phyloP scores from a whole-genome alignment of 768 basidiomycete species.

The Leucosporidium scottii region DNA sequence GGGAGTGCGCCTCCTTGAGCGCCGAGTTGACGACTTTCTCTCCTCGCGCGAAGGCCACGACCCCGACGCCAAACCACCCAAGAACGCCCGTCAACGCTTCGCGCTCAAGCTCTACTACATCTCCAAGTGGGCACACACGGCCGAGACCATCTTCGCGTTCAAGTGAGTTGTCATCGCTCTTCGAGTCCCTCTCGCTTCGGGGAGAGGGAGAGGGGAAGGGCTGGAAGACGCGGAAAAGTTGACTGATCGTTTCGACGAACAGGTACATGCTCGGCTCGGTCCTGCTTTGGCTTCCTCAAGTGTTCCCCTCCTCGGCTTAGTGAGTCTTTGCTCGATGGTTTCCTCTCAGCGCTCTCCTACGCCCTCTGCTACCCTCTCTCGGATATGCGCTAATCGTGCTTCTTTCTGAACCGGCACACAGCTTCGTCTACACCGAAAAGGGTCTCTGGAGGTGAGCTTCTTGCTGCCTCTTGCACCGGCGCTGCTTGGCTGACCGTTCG shows the following conservation, averaged over 20 bases:
- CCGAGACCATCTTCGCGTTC: slow-evolving; percentile 47
- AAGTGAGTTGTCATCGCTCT: slow-evolving; percentile 51
- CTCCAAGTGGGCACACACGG: slow-evolving; percentile 6
- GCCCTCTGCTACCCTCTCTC: too few species aligned
- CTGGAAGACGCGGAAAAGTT: too few species aligned
- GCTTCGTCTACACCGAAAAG: slow-evolving; percentile 17
- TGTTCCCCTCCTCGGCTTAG: slow-evolving; percentile 46
- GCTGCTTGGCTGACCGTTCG: too few species aligned
- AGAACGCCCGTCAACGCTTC: slow-evolving; percentile 16
- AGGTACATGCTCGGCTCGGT: slow-evolving; percentile 39
- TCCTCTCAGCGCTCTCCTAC: too few species aligned
- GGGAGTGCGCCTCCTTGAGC: background rate
- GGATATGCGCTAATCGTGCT: too few species aligned
- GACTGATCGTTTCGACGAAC: too few species aligned
- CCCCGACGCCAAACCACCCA: slow-evolving; percentile 20
- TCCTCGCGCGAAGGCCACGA: background rate
- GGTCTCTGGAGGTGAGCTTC: slow-evolving; percentile 23
- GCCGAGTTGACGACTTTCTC: background rate
- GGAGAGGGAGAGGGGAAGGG: too few species aligned
- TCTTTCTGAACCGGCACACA: too few species aligned
- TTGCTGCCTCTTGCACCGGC: too few species aligned
- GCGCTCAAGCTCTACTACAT: slow-evolving; percentile 9
- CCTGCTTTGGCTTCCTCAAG: slow-evolving; percentile 52
- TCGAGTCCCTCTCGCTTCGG: too few species aligned
- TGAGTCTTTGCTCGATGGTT: slow-evolving; percentile 41